Evolutionary conservation across 306 rosid species (phyloP).

Genomic region (Quercus suber): DNA sequence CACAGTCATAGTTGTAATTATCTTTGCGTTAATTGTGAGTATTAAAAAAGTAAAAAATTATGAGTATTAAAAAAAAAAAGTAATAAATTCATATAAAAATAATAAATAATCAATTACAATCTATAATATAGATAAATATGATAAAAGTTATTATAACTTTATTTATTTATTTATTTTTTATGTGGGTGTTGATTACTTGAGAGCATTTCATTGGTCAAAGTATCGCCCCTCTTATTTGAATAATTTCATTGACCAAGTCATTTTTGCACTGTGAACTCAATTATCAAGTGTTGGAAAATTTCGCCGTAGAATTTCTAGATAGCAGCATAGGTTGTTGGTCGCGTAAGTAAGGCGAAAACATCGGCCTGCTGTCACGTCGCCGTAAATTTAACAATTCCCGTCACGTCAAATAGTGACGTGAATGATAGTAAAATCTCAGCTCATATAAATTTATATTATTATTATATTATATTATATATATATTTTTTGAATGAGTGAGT

Average conservation of each 20-base stretch:
- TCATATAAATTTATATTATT: background rate
- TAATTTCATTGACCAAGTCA: constrained; percentile 13
- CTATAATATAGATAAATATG: no score
- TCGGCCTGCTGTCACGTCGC: constrained; percentile 21
- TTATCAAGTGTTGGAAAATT: background rate
- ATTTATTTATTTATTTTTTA: no score
- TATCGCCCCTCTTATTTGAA: background rate
- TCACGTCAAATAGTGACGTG: constrained; percentile 9
- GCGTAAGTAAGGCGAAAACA: constrained; percentile 25
- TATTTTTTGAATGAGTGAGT: background rate
- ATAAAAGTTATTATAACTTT: no score
- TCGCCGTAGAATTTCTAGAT: background rate
- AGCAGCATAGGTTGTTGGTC: constrained; percentile 8
- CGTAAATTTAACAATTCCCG: constrained; percentile 14
- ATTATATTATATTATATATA: no score
- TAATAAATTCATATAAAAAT: no score
- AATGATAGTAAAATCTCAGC: background rate
- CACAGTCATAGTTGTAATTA: no score
- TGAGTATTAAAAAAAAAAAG: no score
- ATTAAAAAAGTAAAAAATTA: no score
- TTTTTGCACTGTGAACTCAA: background rate
- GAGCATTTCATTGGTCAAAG: background rate
- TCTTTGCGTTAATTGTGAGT: no score
- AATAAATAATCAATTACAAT: accelerated
- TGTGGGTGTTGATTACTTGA: no score